These are phyloP conservation scores for Fusarium ambrosium DNA, from an alignment of 2,329 filamentous ascomycete genomes.

Conservation along the genomic window DNA sequence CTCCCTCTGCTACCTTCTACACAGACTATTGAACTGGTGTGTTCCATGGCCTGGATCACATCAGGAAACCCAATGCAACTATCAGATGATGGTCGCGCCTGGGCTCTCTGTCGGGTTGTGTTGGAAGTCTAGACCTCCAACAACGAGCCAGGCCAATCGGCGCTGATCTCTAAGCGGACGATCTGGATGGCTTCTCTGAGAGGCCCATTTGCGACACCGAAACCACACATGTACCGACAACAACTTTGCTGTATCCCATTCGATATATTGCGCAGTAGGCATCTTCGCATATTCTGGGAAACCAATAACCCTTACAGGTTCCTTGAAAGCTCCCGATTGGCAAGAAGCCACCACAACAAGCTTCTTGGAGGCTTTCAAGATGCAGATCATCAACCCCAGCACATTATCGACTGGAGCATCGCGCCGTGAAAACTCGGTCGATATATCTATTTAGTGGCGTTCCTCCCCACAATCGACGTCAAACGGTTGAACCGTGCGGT, in stretches of 20 bases:
- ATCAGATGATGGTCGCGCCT: neutral
- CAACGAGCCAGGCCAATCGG: neutral
- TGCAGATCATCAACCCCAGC: neutral
- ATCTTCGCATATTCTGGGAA: neutral
- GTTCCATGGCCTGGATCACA: neutral
- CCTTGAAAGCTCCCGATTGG: neutral
- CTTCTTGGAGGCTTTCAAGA: neutral
- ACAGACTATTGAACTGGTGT: neutral
- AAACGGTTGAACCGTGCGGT: neutral
- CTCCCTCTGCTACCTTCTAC: neutral
- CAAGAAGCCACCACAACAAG: neutral
- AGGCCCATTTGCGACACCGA: neutral
- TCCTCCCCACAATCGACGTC: neutral
- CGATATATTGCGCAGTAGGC: neutral
- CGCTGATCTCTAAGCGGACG: neutral
- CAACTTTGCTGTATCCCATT: neutral
- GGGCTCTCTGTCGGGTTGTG: neutral
- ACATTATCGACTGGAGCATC: neutral
- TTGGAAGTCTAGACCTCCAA: constrained; percentile 1
- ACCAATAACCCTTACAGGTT: neutral
- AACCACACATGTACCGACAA: neutral
- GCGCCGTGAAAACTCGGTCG: neutral
- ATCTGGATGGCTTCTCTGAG: neutral
- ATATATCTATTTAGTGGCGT: neutral
- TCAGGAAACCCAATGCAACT: neutral